These are phyloP conservation scores for Magnolia changhungtana DNA, from an alignment of 164 flowering plant genomes.

Conservation along the genomic window DNA sequence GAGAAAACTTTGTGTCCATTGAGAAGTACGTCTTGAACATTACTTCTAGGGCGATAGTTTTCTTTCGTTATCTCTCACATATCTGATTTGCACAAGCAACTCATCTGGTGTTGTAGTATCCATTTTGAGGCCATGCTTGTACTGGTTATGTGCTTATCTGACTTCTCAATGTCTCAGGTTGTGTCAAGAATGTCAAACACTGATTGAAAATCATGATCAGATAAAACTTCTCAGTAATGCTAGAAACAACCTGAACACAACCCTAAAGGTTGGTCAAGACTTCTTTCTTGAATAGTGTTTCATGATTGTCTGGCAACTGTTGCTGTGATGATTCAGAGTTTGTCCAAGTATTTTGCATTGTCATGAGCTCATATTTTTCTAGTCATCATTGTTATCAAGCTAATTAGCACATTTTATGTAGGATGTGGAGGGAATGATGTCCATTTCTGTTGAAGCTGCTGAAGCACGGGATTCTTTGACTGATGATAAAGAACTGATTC, in stretches of 20 bases:
- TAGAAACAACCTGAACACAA: conserved; percentile 87
- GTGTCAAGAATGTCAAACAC: conserved; percentile 95
- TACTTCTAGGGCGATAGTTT: background rate
- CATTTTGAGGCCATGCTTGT: background rate
- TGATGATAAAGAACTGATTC: conserved; percentile 90
- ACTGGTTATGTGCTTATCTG: background rate
- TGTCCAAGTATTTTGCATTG: background rate
- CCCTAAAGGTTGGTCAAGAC: conserved; percentile 66
- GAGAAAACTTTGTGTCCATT: conserved; percentile 80
- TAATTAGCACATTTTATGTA: conserved; percentile 20
- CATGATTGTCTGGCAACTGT: background rate
- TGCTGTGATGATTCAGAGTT: background rate
- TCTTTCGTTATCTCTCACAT: background rate
- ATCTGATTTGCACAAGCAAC: background rate
- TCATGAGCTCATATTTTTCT: background rate
- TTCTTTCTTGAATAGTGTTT: background rate
- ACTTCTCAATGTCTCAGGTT: conserved; percentile 45
- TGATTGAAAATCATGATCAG: conserved; percentile 96
- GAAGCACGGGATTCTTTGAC: conserved; percentile 85
- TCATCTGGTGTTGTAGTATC: background rate
- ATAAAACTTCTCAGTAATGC: conserved; percentile 98
- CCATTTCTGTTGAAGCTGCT: conserved; percentile 95
- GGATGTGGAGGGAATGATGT: conserved; percentile 99
- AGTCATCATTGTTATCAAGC: background rate
- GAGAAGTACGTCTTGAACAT: conserved; percentile 61